phyloP scores from a whole-genome alignment of 2,329 filamentous ascomycete genomes.

The Microsporum canis region DNA sequence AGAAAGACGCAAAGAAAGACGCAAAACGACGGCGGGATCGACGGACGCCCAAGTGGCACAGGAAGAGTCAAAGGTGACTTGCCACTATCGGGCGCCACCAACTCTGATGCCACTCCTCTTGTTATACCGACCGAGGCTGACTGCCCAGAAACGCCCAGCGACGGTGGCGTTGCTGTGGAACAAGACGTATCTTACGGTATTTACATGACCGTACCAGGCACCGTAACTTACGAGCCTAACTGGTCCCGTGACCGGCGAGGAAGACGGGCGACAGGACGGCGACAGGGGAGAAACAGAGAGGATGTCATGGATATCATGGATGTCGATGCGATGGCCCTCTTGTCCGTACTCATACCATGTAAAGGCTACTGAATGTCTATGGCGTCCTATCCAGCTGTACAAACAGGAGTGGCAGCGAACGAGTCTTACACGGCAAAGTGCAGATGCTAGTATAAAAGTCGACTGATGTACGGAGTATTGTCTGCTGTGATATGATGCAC shows the following conservation, averaged over 20 bases:
- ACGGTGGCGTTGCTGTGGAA: background rate
- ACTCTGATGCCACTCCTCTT: background rate
- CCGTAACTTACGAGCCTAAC: background rate
- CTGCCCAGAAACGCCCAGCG: background rate
- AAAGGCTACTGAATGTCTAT: too few relatives aligned
- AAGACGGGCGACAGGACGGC: background rate
- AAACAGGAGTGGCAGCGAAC: background rate
- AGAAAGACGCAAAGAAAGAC: background rate
- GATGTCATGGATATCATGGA: too few relatives aligned
- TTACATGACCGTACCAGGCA: slow-evolving; percentile 3
- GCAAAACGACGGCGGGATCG: background rate
- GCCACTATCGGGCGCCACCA: background rate
- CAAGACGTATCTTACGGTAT: background rate
- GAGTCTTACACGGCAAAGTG: too few relatives aligned
- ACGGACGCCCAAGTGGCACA: background rate
- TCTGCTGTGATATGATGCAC: too few relatives aligned
- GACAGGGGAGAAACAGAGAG: background rate
- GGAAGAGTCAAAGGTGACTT: background rate
- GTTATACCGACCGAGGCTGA: background rate
- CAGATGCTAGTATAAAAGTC: too few relatives aligned
- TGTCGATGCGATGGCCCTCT: background rate
- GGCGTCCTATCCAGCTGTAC: too few relatives aligned
- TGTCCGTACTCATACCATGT: background rate
- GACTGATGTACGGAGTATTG: too few relatives aligned
- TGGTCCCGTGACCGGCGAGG: background rate